These are phyloP conservation scores for Acidomyces sp. DNA, from an alignment of 495 filamentous ascomycete genomes.

Conservation along the genomic window DNA sequence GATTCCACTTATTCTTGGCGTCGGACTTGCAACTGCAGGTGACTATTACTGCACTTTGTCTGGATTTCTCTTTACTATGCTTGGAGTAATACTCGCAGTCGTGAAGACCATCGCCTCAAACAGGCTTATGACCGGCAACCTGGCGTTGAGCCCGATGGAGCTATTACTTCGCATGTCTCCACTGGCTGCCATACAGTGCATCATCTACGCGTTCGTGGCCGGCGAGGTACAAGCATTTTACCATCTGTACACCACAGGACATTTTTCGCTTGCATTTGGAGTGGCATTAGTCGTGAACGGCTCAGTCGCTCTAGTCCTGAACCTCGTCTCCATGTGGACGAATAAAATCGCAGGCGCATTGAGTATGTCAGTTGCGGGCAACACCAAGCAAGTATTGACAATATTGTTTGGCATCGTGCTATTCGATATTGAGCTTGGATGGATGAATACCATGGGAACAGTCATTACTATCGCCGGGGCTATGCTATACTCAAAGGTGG, in stretches of 20 bases:
- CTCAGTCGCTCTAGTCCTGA: conserved; percentile 39
- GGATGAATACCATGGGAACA: conserved; percentile 33
- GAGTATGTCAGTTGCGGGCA: conserved; percentile 45
- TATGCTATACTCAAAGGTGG: conserved; percentile 35
- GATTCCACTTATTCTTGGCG: conserved; percentile 43
- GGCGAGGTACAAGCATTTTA: not conserved
- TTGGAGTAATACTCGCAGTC: conserved; percentile 41
- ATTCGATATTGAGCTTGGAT: conserved; percentile 35
- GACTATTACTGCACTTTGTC: conserved; percentile 44
- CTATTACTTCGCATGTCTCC: conserved; percentile 44
- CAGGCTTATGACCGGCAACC: conserved; percentile 40
- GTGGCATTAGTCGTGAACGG: conserved; percentile 36
- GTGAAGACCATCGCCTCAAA: conserved; percentile 47
- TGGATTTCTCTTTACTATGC: conserved; percentile 40
- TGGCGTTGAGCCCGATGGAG: conserved; percentile 39
- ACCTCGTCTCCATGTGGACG: conserved; percentile 41
- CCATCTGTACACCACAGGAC: conserved; percentile 6
- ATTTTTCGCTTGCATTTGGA: conserved; percentile 11
- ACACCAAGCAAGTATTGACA: conserved; percentile 46
- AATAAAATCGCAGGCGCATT: conserved; percentile 45
- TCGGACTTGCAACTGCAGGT: conserved; percentile 41
- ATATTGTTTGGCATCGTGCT: conserved; percentile 40
- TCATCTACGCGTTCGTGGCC: conserved; percentile 32
- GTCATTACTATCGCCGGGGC: conserved; percentile 34
- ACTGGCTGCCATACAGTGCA: conserved; percentile 38